These are phyloP conservation scores for Gossypium bickii DNA, from an alignment of 345 rosid species.

Conservation along the genomic window DNA sequence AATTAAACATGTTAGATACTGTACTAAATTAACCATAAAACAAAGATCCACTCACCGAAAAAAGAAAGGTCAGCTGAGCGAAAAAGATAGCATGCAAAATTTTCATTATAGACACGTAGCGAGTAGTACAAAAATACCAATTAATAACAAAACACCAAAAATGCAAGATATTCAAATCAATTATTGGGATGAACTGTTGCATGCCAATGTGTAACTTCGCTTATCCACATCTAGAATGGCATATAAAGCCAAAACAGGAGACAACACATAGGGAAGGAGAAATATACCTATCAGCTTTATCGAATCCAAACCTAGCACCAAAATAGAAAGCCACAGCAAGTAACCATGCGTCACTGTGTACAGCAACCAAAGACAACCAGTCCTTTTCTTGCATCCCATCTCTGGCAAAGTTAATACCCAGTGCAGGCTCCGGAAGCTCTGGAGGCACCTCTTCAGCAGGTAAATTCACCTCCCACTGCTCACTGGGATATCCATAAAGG, in stretches of 20 bases:
- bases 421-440: slow-evolving; percentile 88
- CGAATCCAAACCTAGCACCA: slow-evolving; percentile 85
- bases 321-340: slow-evolving; percentile 87
- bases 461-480: slow-evolving; percentile 83
- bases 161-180: neutral
- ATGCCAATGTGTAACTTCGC: neutral
- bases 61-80: neutral
- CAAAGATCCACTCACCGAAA: neutral
- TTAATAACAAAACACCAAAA: neutral
- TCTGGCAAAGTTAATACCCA: slow-evolving; percentile 93
- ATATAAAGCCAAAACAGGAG: slow-evolving; percentile 8
- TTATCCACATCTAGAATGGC: neutral
- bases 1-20: neutral
- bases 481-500: slow-evolving; percentile 76
- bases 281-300: slow-evolving; percentile 78
- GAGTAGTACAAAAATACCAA: neutral
- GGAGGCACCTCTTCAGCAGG: slow-evolving; percentile 99
- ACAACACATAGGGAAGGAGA: neutral
- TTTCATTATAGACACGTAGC: neutral
- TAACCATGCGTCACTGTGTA: slow-evolving; percentile 81
- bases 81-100: neutral
- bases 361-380: slow-evolving; percentile 85
- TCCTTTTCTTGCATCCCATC: slow-evolving; percentile 88
- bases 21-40: neutral
- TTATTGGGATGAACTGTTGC: neutral